These are phyloP conservation scores for Sporothrix brasiliensis DNA, from an alignment of 2,329 filamentous ascomycete genomes.

Conservation along the genomic window DNA sequence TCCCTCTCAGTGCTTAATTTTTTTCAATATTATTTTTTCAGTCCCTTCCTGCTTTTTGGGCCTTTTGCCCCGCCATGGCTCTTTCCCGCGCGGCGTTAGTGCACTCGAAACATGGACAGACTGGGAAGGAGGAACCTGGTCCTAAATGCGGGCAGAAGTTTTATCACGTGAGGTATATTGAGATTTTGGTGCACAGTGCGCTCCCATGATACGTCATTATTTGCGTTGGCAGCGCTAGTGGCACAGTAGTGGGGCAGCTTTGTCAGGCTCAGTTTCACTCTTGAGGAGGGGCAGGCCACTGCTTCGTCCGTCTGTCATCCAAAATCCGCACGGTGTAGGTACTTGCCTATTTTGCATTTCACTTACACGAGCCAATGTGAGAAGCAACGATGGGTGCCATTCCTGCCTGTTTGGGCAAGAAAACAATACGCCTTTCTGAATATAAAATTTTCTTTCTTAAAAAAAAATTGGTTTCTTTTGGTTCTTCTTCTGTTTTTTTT, in stretches of 20 bases:
- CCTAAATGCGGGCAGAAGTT: not conserved
- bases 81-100: constrained; percentile 19
- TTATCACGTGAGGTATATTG: not conserved
- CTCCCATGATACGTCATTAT: constrained; percentile 13
- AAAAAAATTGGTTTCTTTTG: too few relatives aligned
- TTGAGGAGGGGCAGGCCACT: not conserved
- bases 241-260: constrained; percentile 17
- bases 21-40: constrained; percentile 1
- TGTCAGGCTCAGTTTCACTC: not conserved
- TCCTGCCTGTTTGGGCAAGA: constrained; percentile 22
- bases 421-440: not conserved
- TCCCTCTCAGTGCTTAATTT: constrained; percentile 7
- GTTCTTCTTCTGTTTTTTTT: too few relatives aligned
- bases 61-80: constrained; percentile 34
- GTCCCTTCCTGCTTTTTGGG: constrained; percentile 14
- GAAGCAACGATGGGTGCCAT: not conserved
- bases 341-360: constrained; percentile 12
- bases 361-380: not conserved
- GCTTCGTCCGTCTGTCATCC: not conserved
- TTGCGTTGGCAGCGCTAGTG: not conserved
- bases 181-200: constrained; percentile 9
- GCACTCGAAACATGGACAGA: constrained; percentile 10
- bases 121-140: constrained; percentile 8
- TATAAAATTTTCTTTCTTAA: not conserved
- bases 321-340: constrained; percentile 19